Evolutionary conservation across 257 asterid species (phyloP), one percentile per base, ranked within the genome.

Genomic region (Gardenia jasminoides): DNA sequence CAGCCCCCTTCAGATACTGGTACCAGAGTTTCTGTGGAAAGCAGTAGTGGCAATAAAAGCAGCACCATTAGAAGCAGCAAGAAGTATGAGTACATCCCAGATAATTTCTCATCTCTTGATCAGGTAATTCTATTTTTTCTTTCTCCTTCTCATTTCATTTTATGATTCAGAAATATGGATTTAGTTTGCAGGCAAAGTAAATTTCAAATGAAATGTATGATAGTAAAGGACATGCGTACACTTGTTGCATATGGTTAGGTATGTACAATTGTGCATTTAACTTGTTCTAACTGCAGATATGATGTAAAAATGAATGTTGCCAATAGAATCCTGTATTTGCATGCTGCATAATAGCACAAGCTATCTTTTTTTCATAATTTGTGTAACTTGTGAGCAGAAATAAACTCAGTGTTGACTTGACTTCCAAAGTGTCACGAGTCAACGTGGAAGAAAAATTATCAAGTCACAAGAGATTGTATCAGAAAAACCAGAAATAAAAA

Each of bases 21-120:
- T 22, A 6, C 33, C 10, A 2, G 36, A 22, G 39, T 11, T 74
- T 33, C 22, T 62, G 74, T 67, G 84, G 80, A 73, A 68, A 77
- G 83, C 68, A 67, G 76, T 72, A 76, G 81, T 77, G 43, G 58
- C 48, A 82, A 62, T 56, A 50, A 65, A 80, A 87, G 9, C 26
- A 28, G 19, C 22, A 72, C 28, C 2, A 48, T 8, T 46, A 47
- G 59, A 62, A 88, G 78, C 50, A 84, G 74, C 81, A 88, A 82
- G 83, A 88, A 82, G 83, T 92, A 91, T 33, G 82, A 80, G 16
- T 87, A 50, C 81, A 91, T 91, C 80, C 91, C 97, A 16, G 97
- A 90, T 84, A 87, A 85, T 62, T 91, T 80, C 87, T 80, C 90
- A 64, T 86, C 97, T 76, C 68, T 91, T 70, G 93, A 91, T 65